Percentiles rank a stretch among this genome's conserved stretches.
phyloP scores from a whole-genome alignment of 768 basidiomycete species.

The Russula lepida region DNA sequence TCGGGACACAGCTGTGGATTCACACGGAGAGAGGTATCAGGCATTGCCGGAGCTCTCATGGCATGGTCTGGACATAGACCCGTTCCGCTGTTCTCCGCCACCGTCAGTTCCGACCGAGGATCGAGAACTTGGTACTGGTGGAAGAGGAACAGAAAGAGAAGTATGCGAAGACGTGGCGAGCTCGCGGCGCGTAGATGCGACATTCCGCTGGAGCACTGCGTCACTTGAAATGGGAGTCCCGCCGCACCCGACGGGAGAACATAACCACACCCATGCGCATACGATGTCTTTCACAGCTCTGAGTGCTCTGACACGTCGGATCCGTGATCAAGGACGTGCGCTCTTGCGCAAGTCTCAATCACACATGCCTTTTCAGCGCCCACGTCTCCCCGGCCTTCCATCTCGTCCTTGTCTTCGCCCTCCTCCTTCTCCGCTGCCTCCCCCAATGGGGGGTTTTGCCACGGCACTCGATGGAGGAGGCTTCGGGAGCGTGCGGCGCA shows the following conservation, averaged over 20 bases:
- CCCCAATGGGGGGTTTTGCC: background rate
- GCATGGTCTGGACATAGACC: slow-evolving; percentile 17
- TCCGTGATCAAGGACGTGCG: slow-evolving; percentile 14
- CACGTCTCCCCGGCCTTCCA: background rate
- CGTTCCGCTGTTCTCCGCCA: slow-evolving; percentile 14
- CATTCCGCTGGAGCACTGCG: slow-evolving; percentile 21
- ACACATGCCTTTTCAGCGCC: slow-evolving; percentile 1
- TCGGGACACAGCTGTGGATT: background rate
- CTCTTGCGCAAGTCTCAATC: slow-evolving; percentile 18
- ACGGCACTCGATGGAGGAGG: background rate
- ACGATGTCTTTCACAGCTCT: background rate
- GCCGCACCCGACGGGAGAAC: background rate
- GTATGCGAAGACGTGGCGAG: background rate
- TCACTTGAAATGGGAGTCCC: slow-evolving; percentile 4
- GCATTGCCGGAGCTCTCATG: slow-evolving; percentile 14
- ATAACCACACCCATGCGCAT: background rate
- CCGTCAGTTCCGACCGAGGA: slow-evolving; percentile 5
- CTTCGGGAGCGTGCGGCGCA: slow-evolving; percentile 16
- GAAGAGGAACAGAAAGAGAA: background rate
- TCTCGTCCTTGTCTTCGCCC: background rate
- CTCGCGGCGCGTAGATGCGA: slow-evolving; percentile 8
- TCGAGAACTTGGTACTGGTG: background rate
- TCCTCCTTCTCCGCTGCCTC: background rate
- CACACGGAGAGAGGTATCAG: background rate
- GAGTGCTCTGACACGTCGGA: slow-evolving; percentile 1